A percentile compares a stretch with the other conserved stretches of the same genome.
Conservation (phyloP, 2,329 filamentous ascomycete genomes). For the Didymella glomerata region DNA sequence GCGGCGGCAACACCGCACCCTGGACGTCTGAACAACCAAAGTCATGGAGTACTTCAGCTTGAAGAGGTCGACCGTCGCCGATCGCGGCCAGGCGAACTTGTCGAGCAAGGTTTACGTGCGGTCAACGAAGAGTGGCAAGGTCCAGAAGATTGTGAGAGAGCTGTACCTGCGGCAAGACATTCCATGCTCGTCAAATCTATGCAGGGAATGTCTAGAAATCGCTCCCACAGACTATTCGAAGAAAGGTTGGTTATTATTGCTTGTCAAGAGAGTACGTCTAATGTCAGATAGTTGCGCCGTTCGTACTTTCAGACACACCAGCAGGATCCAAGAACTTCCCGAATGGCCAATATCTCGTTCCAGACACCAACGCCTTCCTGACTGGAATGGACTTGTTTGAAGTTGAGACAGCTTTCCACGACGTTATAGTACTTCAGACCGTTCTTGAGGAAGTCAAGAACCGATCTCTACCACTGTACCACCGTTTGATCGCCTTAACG, state of each 20-base stretch:
- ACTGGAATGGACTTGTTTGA: slow-evolving; percentile 98
- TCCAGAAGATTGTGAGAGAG: slow-evolving; percentile 98
- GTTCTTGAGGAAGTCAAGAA: slow-evolving; percentile 96
- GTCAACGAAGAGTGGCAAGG: slow-evolving; percentile 93
- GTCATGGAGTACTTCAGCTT: slow-evolving; percentile 60
- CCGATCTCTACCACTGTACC: slow-evolving; percentile 91
- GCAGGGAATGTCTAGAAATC: slow-evolving; percentile 74
- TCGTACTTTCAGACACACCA: slow-evolving; percentile 88
- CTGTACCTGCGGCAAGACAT: slow-evolving; percentile 96
- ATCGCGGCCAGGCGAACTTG: slow-evolving; percentile 73
- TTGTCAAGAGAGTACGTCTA: slow-evolving; percentile 29
- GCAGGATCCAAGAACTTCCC: slow-evolving; percentile 83
- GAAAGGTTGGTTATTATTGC: slow-evolving; percentile 62
- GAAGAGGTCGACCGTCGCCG: slow-evolving; percentile 64
- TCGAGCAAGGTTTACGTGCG: slow-evolving; percentile 96
- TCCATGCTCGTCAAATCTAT: slow-evolving; percentile 92
- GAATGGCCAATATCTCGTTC: slow-evolving; percentile 90
- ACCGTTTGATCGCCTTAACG: slow-evolving; percentile 86
- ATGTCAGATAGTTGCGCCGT: slow-evolving; percentile 70
- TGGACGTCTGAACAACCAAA: slow-evolving; percentile 12
- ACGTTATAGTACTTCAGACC: slow-evolving; percentile 95
- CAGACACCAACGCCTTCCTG: slow-evolving; percentile 94
- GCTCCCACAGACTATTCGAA: slow-evolving; percentile 83
- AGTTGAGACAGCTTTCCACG: slow-evolving; percentile 88
- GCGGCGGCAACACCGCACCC: slow-evolving; percentile 18